Conservation (phyloP, 2,329 filamentous ascomycete species). For the Exophiala sideris region DNA sequence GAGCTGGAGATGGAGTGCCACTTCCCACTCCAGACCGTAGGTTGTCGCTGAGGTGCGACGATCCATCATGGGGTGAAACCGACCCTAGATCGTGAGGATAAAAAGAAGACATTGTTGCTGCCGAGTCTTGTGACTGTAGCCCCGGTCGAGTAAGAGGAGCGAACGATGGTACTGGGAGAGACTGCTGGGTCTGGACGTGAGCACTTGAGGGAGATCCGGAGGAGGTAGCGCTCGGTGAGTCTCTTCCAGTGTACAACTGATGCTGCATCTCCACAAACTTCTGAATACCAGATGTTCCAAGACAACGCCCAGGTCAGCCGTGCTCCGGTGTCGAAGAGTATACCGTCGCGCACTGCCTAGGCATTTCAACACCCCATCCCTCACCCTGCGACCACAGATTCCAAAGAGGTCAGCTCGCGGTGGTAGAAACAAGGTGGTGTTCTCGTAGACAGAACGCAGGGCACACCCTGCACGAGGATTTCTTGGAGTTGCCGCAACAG, state of each 20-base stretch:
- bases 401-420: neutral
- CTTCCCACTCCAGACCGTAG: slow-evolving; percentile 13
- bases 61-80: slow-evolving; percentile 39
- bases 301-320: neutral
- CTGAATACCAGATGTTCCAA: neutral
- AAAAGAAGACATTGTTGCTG: slow-evolving; percentile 22
- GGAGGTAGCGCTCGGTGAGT: slow-evolving; percentile 11
- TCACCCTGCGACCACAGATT: slow-evolving; percentile 4
- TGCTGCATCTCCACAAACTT: slow-evolving; percentile 10
- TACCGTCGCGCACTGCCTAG: slow-evolving; percentile 1
- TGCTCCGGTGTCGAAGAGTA: neutral
- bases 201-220: slow-evolving; percentile 7
- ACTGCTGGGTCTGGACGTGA: slow-evolving; percentile 9
- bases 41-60: slow-evolving; percentile 35
- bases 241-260: slow-evolving; percentile 8
- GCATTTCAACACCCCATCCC: slow-evolving; percentile 13
- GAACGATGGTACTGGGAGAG: slow-evolving; percentile 7
- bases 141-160: slow-evolving; percentile 7
- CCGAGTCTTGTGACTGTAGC: slow-evolving; percentile 10
- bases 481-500: slow-evolving; percentile 12
- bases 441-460: neutral
- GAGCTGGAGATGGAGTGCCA: slow-evolving; percentile 24
- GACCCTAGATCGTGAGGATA: slow-evolving; percentile 41
- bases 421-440: slow-evolving; percentile 3
- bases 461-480: neutral